Conservation (phyloP, 495 filamentous ascomycete genomes). For the Talaromyces proteolyticus region DNA sequence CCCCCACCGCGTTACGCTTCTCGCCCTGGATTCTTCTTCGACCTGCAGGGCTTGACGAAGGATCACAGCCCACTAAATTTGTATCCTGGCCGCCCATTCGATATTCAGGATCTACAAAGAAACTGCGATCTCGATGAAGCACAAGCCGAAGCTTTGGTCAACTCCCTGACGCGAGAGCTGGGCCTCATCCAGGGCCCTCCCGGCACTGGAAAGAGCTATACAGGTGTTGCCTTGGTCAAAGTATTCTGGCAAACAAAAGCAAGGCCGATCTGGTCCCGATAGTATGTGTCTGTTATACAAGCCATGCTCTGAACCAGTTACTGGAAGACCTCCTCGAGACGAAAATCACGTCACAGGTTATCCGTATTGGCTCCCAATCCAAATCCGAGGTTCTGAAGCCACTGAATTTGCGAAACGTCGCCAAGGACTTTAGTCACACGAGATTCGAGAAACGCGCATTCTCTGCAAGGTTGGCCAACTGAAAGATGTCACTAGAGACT, state of each 20-base stretch:
- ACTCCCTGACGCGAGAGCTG: constrained; percentile 45
- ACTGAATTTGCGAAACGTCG: constrained; percentile 14
- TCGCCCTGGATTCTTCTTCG: constrained; percentile 44
- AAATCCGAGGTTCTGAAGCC: constrained; percentile 42
- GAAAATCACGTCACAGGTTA: constrained; percentile 44
- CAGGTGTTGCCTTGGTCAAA: constrained; percentile 40
- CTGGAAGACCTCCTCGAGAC: constrained; percentile 44
- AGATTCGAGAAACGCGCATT: constrained; percentile 9
- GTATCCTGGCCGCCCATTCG: constrained; percentile 19
- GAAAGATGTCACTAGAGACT: neutral
- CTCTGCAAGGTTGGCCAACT: constrained; percentile 5
- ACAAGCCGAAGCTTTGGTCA: constrained; percentile 51
- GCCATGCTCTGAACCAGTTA: constrained; percentile 65
- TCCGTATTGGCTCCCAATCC: constrained; percentile 64
- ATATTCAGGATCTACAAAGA: neutral
- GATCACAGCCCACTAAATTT: constrained; percentile 21
- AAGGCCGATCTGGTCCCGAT: constrained; percentile 51
- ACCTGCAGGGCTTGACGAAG: constrained; percentile 41
- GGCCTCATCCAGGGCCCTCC: constrained; percentile 71
- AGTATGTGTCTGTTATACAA: constrained; percentile 57
- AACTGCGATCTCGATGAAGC: constrained; percentile 45
- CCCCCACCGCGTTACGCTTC: constrained; percentile 49
- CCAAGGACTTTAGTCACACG: constrained; percentile 10
- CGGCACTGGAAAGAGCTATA: constrained; percentile 60
- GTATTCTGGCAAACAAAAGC: constrained; percentile 50